Evolutionary conservation across 768 basidiomycete genomes (phyloP).

Genomic region (Neoboletus magnificus): DNA sequence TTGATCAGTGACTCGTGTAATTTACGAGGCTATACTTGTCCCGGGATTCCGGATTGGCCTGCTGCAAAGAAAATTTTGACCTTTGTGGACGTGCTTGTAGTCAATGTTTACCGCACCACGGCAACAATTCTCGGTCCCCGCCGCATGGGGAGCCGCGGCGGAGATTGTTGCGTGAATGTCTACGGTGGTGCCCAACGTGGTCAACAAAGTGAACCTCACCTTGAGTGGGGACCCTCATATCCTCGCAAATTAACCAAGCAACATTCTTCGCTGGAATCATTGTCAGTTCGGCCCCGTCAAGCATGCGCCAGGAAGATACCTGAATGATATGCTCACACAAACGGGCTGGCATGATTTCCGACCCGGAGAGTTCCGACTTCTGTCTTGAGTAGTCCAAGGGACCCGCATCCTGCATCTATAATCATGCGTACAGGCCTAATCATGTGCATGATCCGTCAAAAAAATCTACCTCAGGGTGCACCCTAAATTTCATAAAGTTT

Average conservation of each 20-base stretch:
- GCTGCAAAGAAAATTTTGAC: slow-evolving; percentile 17
- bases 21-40: slow-evolving; percentile 20
- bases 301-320: neutral
- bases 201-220: slow-evolving; percentile 7
- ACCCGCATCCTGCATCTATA: slow-evolving; percentile 9
- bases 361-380: slow-evolving; percentile 27
- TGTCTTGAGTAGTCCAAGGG: slow-evolving; percentile 9
- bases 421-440: slow-evolving; percentile 5
- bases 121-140: slow-evolving; percentile 5
- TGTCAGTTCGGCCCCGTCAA: slow-evolving; percentile 23
- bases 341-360: slow-evolving; percentile 14
- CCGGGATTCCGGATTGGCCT: slow-evolving; percentile 8
- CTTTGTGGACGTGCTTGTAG: slow-evolving; percentile 8
- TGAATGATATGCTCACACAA: neutral
- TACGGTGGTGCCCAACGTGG: neutral
- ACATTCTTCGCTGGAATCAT: neutral
- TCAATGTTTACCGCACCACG: slow-evolving; percentile 7
- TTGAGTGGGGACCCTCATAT: slow-evolving; percentile 7
- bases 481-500: slow-evolving; percentile 28
- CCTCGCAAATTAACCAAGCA: slow-evolving; percentile 8
- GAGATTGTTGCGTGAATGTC: slow-evolving; percentile 27
- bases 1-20: slow-evolving; percentile 16
- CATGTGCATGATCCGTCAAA: slow-evolving; percentile 14
- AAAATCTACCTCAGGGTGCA: slow-evolving; percentile 29
- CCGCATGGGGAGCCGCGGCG: slow-evolving; percentile 22